Base-by-base conservation (phyloP, 192 early-diverging fungal genomes). In the Coemansia reversa region DNA sequence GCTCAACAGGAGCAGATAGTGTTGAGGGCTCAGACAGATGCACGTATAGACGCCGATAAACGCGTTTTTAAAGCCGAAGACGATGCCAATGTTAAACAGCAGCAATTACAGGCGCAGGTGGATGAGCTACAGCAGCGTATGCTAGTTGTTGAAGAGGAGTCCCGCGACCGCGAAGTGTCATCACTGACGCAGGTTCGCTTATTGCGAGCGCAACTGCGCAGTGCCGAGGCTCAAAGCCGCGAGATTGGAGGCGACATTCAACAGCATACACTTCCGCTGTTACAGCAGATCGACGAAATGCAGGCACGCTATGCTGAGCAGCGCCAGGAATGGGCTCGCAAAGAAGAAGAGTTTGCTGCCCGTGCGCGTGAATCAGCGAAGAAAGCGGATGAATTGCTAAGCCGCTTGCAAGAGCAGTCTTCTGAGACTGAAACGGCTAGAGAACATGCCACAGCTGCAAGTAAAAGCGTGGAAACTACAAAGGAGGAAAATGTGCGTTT, bases 231-330 rank as follows among this genome's bases (percentile, higher is more conserved):
- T 9, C 70, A 76, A 47, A 67, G 65, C 65, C 62, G 72, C 28
- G 69, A 76, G 51, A 55, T 63, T 49, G 24, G 62, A 51, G 66
- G 63, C 29, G 72, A 65, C 27, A 61, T 82, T 55, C 66, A 76
- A 64, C 70, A 76, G 55, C 79, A 82, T 35, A 75, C 79, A 49
- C 47, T 65, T 16, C 79, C 79, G 32, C 67, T 82, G 42, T 57
- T 76, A 55, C 74, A 69, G 66, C 80, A 82, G 57, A 74, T 76
- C 28, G 80, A 82, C 59, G 80, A 76, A 19, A 47, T 77, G 58
- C 74, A 61, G 39, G 28, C 66, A 47, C 71, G 72, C 22, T 67
- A 73, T 32, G 57, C 80, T 4, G 67, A 71, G 53, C 67, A 62
- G 59, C 74, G 75, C 12, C 54, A 42, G 58, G 48, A 60, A 20